These are phyloP conservation scores for Colletotrichum sp. DNA, from an alignment of 2,329 filamentous ascomycete genomes.

Conservation along the genomic window DNA sequence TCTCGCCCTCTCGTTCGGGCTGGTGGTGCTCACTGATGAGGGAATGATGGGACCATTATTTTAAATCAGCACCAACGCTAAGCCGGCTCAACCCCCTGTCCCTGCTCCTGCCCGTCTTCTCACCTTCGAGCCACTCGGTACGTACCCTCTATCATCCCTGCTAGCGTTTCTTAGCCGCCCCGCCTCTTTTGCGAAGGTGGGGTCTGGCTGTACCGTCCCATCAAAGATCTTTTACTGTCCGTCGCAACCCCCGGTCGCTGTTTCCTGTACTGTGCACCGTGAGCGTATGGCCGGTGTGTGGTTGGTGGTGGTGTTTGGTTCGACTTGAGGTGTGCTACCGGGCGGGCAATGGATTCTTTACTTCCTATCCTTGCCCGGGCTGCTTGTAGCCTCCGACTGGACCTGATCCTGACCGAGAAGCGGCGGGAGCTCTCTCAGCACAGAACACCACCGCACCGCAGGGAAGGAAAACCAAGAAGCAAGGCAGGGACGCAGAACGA, in stretches of 20 bases:
- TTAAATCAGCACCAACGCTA: constrained; percentile 18
- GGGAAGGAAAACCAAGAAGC: background rate
- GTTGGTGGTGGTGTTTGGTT: background rate
- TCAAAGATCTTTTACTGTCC: constrained; percentile 16
- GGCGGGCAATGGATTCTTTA: background rate
- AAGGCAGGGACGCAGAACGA: background rate
- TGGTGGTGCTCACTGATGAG: constrained; percentile 3
- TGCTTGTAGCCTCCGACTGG: background rate
- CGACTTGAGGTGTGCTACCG: background rate
- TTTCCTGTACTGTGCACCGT: background rate
- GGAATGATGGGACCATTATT: constrained; percentile 19
- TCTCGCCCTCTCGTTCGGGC: background rate
- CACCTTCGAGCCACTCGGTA: background rate
- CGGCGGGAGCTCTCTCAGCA: background rate
- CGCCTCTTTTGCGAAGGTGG: background rate
- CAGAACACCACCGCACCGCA: background rate
- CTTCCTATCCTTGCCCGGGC: background rate
- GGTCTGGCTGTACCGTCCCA: background rate
- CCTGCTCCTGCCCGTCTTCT: background rate
- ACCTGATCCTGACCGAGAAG: background rate
- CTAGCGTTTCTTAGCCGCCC: background rate
- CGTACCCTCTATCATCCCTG: background rate
- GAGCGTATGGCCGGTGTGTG: background rate
- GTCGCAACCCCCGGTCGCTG: background rate
- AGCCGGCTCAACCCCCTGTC: background rate